These are phyloP conservation scores for Sclerotinia sclerotiorum DNA, from an alignment of 2,329 filamentous ascomycete species.

Conservation along the genomic window DNA sequence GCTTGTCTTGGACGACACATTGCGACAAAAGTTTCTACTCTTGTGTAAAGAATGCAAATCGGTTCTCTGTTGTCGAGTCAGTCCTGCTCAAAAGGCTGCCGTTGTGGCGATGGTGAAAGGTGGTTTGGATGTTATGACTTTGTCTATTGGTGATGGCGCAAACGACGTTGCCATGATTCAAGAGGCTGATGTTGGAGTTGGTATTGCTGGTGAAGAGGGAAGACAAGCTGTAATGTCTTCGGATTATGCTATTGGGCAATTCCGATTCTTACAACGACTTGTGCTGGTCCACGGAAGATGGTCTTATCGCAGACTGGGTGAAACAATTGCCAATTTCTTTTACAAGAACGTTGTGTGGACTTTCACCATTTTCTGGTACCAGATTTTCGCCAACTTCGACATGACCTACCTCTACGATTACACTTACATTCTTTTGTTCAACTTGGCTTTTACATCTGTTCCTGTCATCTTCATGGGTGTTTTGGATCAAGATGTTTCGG, in stretches of 20 bases:
- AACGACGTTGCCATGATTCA: slow-evolving; percentile 99
- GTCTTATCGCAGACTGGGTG: slow-evolving; percentile 92
- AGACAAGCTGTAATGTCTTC: slow-evolving; percentile 94
- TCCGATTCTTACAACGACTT: slow-evolving; percentile 80
- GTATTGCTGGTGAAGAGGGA: slow-evolving; percentile 90
- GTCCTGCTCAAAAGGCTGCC: slow-evolving; percentile 94
- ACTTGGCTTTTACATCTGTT: slow-evolving; percentile 92
- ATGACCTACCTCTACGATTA: slow-evolving; percentile 97
- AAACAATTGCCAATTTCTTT: slow-evolving; percentile 98
- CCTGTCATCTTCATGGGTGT: slow-evolving; percentile 96
- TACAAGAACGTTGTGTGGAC: slow-evolving; percentile 99
- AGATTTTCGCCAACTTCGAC: slow-evolving; percentile 93
- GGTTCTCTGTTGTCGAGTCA: slow-evolving; percentile 95
- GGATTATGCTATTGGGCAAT: slow-evolving; percentile 93
- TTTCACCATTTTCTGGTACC: slow-evolving; percentile 95
- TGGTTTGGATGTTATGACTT: slow-evolving; percentile 91
- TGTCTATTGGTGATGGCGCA: slow-evolving; percentile 89
- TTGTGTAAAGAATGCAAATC: slow-evolving; percentile 97
- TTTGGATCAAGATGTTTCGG: slow-evolving; percentile 93
- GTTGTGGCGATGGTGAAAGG: slow-evolving; percentile 95
- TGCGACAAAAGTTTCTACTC: slow-evolving; percentile 90
- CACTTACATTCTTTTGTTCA: slow-evolving; percentile 95
- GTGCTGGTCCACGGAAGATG: slow-evolving; percentile 89
- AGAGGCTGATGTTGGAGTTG: slow-evolving; percentile 93
- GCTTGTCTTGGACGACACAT: slow-evolving; percentile 74